Base-by-base conservation (phyloP, 495 filamentous ascomycete genomes). In the Penicillium chermesinum region DNA sequence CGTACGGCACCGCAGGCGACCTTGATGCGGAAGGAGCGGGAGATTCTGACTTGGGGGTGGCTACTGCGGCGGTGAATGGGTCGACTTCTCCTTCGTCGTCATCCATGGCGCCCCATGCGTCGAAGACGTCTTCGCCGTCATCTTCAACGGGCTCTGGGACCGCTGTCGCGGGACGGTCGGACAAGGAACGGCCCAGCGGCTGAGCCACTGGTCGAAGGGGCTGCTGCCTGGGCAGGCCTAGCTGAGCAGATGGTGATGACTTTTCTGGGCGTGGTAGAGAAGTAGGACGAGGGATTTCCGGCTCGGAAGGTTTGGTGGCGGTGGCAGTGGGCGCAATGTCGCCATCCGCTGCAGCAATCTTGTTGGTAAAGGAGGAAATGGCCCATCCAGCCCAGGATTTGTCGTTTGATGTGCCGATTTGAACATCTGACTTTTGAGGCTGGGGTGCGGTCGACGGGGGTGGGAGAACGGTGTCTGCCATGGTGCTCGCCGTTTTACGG, bases 341-440 rank as follows among this genome's bases (percentile, higher is more conserved):
- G 14, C 93, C 93, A 20, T 82, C 84, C 2, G 89, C 88, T 2
- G 88, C 65, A 10, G 86, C 80, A 20, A 98, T 61, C 58, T 94
- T 96, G 65, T 96, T 96, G 3, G 93, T 96, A 66, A 98, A 96
- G n/a, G 88, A 95, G 2, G 93, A 96, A 38, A 98, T 95, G 0
- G 93, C 93, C 93, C 93, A 98, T 35, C 94, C 93, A 4, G 91
- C 82, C 94, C 91, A 96, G 2, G 83, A 79, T 12, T 82, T 80
- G 46, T 85, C 81, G 44, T 74, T 81, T 9, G 86, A 83, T 1
- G 87, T 93, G 47, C 83, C 85, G 72, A 94, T 91, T 16, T 87
- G 80, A 3, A 75, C 69, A 4, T 78, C 64, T 14, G 70, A 54
- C 63, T 72, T 63, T 72, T 65, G 22, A 40, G 68, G 48, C 37